Evolutionary conservation across 306 rosid genomes (phyloP).

Genomic region (Alnus rubra): DNA sequence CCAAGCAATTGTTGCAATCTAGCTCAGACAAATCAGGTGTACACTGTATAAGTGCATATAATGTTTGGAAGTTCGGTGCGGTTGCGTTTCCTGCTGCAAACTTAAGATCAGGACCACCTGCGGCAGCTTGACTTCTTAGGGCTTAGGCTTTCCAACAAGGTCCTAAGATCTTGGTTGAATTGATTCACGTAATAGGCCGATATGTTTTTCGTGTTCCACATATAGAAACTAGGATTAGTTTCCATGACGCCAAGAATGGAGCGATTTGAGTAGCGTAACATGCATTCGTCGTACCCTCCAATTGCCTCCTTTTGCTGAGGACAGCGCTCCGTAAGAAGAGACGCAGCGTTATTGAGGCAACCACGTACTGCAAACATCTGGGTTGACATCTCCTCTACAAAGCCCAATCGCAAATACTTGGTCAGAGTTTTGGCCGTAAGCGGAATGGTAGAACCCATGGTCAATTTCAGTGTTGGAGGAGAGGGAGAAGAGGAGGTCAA

Average conservation of each 20-base stretch:
- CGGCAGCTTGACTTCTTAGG: neutral
- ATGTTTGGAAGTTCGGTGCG: neutral
- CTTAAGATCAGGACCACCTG: conserved; percentile 14
- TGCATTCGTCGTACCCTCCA: conserved; percentile 40
- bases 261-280: conserved; percentile 46
- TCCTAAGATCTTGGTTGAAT: conserved; percentile 24
- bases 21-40: conserved; percentile 23
- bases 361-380: conserved; percentile 33
- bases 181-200: neutral
- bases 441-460: conserved; percentile 40
- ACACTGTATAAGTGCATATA: conserved; percentile 36
- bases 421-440: conserved; percentile 38
- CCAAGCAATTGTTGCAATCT: conserved; percentile 26
- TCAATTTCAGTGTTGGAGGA: conserved; percentile 21
- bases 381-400: too few species aligned
- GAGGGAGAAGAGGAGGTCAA: conserved; percentile 40
- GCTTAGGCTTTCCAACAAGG: conserved; percentile 12
- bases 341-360: conserved; percentile 44
- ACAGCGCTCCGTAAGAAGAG: conserved; percentile 31
- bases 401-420: conserved; percentile 36
- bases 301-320: conserved; percentile 55
- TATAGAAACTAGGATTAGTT: neutral
- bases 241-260: conserved; percentile 22
- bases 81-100: conserved; percentile 15
- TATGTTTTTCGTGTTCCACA: neutral